Base-by-base conservation (phyloP, 495 filamentous ascomycete genomes). In the Penicillium lagena region DNA sequence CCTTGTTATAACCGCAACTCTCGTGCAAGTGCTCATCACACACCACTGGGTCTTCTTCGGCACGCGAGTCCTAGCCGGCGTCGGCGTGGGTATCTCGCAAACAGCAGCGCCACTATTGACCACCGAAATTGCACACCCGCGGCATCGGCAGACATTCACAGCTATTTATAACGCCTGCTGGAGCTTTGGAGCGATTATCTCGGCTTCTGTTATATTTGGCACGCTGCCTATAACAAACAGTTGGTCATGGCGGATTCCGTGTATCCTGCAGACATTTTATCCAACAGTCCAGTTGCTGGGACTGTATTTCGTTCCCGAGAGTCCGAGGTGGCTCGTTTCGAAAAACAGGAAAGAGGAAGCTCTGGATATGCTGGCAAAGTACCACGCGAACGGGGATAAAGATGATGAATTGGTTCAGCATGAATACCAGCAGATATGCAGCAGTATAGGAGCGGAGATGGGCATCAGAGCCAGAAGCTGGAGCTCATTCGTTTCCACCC, bases 401-500 rank as follows among this genome's bases (percentile, higher is more conserved):
- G 34, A 56, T 28, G 59, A 65, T 31, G 49, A 50, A 15, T 40
- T 58, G n/a, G 62, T 63, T 11, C 56, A 57, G 37, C 52, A 52
- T 35, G 69, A 70, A 32, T 66, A 60, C 36, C 39, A 57, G 11
- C 58, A 68, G 38, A 68, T 66, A 60, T 61, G 55, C 45, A 50
- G 73, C 68, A 67, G 77, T 78, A 66, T 81, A 71, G 9, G 70
- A 79, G 57, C 54, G 3, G 63, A 53, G 27, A 51, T 49, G 8
- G 62, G 48, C 44, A 15, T 49, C 7, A 49, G 47, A 29, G 56
- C 45, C 10, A 49, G 46, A 7, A 43, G 41, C 4, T 62, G 46
- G 63, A 59, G 46, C 49, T 56, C 53, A 17, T 83, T 87, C 67
- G 71, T 85, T 65, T 64, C 59, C 37, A 82, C 78, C 39, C 77